Base-by-base conservation (phyloP, 1,284 basidiomycete genomes). In the Sporisorium sorghi region DNA sequence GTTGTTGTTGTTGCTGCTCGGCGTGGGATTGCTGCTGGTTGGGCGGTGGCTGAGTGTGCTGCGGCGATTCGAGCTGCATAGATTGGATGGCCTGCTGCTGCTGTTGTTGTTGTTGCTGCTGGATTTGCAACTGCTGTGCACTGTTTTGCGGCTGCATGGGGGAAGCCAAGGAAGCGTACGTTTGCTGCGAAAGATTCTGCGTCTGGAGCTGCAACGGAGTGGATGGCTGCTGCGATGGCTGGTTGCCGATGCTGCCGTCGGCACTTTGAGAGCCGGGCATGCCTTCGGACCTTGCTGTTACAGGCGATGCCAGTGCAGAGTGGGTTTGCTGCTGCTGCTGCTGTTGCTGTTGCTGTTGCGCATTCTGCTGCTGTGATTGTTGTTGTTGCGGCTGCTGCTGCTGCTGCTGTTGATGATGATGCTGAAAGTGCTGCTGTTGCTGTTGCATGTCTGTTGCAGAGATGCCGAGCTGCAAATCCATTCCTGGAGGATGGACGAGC, bases 351-450 rank as follows among this genome's bases (percentile, higher is more conserved):
- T 50, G 48, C 12, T 60, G 48, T n/a, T 61, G 60, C 14, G 24
- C n/a, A n/a, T 58, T 55, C 17, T 66, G 69, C 15, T 66, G 69
- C 4, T 72, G 67, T 28, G 39, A 28, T 28, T 64, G 58, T 7
- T 65, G 62, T 5, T 63, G 52, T 14, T 67, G 64, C 4, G 47
- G 47, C 8, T 15, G 37, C n/a, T 57, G 58, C 26, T 57, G 53
- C 21, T 68, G 65, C 15, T 68, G 65, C 24, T 52, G 53, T 10
- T 57, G 59, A 3, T 58, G 55, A 24, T 62, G 66, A 3, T 58
- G 60, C 26, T 70, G 62, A 33, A 56, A 48, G 11, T 53, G 61
- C 54, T 68, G 64, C 48, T 67, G 64, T 44, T 68, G 64, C 48
- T 67, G 64, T 44, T 72, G 64, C 44, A 53, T 42, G 24, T 63